Evolutionary conservation across 805 yeast genomes (phyloP).

Genomic region (Candida golubevii): DNA sequence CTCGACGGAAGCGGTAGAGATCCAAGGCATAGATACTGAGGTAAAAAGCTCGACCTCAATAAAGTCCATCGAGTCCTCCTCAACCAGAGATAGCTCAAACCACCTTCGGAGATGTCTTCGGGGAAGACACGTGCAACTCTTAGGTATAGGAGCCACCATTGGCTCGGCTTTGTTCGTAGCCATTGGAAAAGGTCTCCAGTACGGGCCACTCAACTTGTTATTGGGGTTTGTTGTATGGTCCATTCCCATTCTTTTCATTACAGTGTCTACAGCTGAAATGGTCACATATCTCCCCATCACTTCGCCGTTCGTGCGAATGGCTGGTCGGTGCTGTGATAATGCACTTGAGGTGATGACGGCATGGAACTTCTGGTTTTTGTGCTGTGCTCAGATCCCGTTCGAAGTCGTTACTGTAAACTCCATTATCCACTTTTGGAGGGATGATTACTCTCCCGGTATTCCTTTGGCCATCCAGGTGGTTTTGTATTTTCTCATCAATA

Average conservation of each 20-base stretch:
- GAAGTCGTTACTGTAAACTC: conserved; percentile 80
- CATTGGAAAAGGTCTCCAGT: conserved; percentile 57
- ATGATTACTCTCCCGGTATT: conserved; percentile 68
- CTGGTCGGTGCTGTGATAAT: conserved; percentile 72
- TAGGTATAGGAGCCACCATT: conserved; percentile 78
- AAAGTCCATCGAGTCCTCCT: conserved; percentile 7
- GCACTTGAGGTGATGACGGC: conserved; percentile 74
- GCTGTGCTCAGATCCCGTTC: conserved; percentile 75
- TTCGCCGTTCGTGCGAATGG: conserved; percentile 72
- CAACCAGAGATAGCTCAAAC: conserved; percentile 11
- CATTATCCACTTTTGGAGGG: conserved; percentile 77
- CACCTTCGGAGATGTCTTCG: conserved; percentile 43
- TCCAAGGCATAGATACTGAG: not conserved
- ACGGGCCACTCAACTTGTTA: conserved; percentile 67
- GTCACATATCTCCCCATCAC: conserved; percentile 71
- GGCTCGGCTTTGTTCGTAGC: conserved; percentile 79
- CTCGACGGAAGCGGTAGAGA: not conserved
- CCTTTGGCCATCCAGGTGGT: conserved; percentile 62
- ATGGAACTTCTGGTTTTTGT: conserved; percentile 75
- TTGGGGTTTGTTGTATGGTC: conserved; percentile 67
- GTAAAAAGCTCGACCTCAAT: conserved; percentile 7
- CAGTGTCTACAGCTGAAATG: conserved; percentile 74
- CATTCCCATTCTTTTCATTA: conserved; percentile 60
- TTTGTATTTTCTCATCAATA: conserved; percentile 50
- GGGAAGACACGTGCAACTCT: conserved; percentile 71